Conservation (phyloP, 257 asterid species). For the Fraxinus quadrangulata region DNA sequence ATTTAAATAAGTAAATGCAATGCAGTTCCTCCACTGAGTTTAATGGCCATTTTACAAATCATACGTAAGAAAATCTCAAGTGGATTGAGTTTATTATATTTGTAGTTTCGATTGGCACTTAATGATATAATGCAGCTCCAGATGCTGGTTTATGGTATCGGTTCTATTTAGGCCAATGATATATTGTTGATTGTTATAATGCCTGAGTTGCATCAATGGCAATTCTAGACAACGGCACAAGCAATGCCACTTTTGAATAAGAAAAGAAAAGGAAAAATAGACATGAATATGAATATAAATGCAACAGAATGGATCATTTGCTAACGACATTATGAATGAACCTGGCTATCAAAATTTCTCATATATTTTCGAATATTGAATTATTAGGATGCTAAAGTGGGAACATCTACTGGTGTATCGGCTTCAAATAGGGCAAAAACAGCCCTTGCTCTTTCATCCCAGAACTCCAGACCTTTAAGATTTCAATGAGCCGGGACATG, state of each 20-base stretch:
- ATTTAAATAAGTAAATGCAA: too few species aligned
- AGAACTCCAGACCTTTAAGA: conserved; percentile 61
- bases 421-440: conserved; percentile 83
- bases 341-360: background rate
- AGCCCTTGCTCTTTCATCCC: conserved; percentile 65
- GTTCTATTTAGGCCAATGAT: too few species aligned
- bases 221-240: background rate
- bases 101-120: background rate
- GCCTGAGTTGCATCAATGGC: background rate
- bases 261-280: background rate
- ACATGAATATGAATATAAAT: background rate
- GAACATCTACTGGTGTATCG: conserved; percentile 70
- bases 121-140: background rate
- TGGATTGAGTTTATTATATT: too few species aligned
- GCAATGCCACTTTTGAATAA: background rate
- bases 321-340: background rate
- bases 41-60: background rate
- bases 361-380: background rate
- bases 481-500: conserved; percentile 85
- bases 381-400: conserved; percentile 72
- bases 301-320: background rate
- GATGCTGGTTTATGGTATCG: too few species aligned
- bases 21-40: background rate
- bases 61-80: background rate
- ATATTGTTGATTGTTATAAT: background rate